Evolutionary conservation across 2,329 filamentous ascomycete species (phyloP).

Genomic region (Pyrenochaeta sp.): DNA sequence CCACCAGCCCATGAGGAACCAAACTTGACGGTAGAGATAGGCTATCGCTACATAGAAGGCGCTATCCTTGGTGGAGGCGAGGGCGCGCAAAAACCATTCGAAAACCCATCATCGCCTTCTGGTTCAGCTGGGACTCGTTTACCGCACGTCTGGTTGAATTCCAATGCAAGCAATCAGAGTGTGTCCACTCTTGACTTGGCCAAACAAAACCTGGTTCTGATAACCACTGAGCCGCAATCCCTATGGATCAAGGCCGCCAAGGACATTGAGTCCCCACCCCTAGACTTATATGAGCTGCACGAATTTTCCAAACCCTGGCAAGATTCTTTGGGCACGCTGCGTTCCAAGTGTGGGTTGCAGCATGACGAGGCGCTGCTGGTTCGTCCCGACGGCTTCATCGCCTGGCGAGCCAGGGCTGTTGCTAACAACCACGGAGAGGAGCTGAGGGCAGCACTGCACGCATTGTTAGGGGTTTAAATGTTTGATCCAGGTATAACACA

Average conservation of each 20-base stretch:
- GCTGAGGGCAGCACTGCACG: too few species aligned
- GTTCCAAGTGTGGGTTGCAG: background rate
- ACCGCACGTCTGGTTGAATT: background rate
- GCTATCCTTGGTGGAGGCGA: background rate
- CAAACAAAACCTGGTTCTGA: background rate
- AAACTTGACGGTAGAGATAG: background rate
- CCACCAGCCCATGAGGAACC: background rate
- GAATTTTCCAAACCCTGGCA: too few species aligned
- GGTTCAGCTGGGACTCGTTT: slow-evolving; percentile 2
- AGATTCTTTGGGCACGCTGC: background rate
- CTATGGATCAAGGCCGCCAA: background rate
- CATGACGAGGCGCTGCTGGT: background rate
- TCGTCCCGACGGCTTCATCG: background rate
- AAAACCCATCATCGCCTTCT: background rate
- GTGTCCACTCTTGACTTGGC: slow-evolving; percentile 1
- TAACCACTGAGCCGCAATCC: background rate
- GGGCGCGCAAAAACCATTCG: background rate
- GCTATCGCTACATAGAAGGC: background rate
- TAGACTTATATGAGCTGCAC: too few species aligned
- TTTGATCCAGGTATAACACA: too few species aligned
- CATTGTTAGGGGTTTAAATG: too few species aligned
- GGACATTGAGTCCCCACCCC: background rate
- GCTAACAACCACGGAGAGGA: too few species aligned
- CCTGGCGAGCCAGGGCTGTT: background rate
- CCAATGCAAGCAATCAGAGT: background rate